phyloP scores from a whole-genome alignment of 2,329 filamentous ascomycete genomes.

The Aspergillus eucalypticola region DNA sequence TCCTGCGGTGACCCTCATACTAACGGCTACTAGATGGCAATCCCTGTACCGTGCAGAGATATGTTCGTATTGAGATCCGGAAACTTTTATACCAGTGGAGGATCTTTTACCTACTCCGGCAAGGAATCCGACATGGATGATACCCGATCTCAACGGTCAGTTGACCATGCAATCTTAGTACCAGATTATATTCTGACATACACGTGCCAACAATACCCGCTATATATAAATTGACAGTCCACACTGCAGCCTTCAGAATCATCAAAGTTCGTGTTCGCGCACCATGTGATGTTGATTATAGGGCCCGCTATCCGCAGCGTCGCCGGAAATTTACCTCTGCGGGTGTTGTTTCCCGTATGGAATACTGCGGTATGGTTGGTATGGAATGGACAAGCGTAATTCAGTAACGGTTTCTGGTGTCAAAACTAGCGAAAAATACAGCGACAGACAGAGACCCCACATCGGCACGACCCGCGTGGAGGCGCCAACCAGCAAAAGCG shows the following conservation, averaged over 20 bases:
- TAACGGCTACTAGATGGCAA: background rate
- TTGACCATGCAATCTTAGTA: too few species aligned
- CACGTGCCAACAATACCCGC: too few species aligned
- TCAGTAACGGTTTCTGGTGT: background rate
- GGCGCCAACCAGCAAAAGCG: background rate
- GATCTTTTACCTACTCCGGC: too few species aligned
- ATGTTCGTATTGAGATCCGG: background rate
- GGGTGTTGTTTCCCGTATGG: background rate
- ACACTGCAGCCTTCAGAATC: too few species aligned
- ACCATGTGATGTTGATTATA: too few species aligned
- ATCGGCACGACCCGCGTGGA: conserved; percentile 26
- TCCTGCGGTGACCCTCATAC: background rate
- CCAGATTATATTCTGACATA: too few species aligned
- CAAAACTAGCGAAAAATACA: conserved; percentile 7
- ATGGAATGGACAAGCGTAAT: background rate
- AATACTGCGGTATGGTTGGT: background rate
- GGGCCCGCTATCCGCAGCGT: too few species aligned
- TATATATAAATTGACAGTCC: too few species aligned
- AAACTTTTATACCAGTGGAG: background rate
- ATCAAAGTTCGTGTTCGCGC: too few species aligned
- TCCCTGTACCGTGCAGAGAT: background rate
- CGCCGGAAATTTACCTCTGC: background rate
- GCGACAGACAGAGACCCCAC: conserved; percentile 5
- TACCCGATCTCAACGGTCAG: too few species aligned
- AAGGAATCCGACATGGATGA: too few species aligned